Evolutionary conservation across 2,329 filamentous ascomycete species (phyloP).

Genomic region (Penicillium sp.): DNA sequence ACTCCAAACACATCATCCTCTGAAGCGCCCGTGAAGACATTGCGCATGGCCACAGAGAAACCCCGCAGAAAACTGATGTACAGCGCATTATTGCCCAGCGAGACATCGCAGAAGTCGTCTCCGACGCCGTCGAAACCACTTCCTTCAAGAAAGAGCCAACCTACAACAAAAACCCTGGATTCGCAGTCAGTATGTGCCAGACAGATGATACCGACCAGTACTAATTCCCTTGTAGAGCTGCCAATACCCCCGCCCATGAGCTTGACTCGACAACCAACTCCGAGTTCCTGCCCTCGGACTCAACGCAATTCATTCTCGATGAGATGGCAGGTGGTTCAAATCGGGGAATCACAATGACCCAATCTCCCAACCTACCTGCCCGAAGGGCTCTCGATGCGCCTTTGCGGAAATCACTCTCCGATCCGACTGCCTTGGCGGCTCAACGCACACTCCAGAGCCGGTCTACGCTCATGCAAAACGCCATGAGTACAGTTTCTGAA

Average conservation of each 20-base stretch:
- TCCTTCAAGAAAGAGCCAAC: conserved; percentile 2
- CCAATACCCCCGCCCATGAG: neutral
- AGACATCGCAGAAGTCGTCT: conserved; percentile 13
- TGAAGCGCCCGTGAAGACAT: conserved; percentile 21
- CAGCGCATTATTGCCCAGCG: conserved; percentile 32
- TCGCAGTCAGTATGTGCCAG: conserved; percentile 31
- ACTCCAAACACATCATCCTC: neutral
- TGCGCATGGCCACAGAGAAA: conserved; percentile 33
- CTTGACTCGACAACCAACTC: conserved; percentile 12
- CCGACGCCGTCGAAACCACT: conserved; percentile 5
- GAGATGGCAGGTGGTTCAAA: conserved; percentile 18
- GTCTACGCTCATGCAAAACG: conserved; percentile 16
- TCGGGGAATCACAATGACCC: neutral
- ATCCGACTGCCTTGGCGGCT: conserved; percentile 29
- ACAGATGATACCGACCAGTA: neutral
- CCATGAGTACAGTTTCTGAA: conserved; percentile 14
- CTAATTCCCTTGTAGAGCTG: conserved; percentile 13
- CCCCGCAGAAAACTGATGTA: conserved; percentile 46
- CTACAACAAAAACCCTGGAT: conserved; percentile 5
- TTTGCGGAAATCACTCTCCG: conserved; percentile 34
- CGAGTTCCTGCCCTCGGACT: conserved; percentile 28
- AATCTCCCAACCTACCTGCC: conserved; percentile 1
- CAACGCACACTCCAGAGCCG: conserved; percentile 12
- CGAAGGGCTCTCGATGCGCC: conserved; percentile 13
- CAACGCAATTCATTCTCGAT: conserved; percentile 29